These are phyloP conservation scores for Elsinoe arachidis DNA, from an alignment of 2,329 filamentous ascomycete species.

Conservation along the genomic window DNA sequence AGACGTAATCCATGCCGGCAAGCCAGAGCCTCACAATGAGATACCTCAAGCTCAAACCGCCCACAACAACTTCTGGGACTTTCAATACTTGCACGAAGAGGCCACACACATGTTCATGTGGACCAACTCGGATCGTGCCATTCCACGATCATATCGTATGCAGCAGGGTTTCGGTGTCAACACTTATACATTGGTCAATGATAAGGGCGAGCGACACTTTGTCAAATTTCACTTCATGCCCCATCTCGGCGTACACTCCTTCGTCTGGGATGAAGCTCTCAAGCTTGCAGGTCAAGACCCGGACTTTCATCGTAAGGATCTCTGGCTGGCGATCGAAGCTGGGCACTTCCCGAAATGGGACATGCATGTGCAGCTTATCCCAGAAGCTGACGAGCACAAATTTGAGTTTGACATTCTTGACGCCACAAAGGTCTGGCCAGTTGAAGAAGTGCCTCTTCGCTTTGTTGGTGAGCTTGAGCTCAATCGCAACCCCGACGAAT, in stretches of 20 bases:
- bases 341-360: conserved; percentile 69
- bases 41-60: conserved; percentile 62
- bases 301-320: conserved; percentile 73
- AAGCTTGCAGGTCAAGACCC: conserved; percentile 68
- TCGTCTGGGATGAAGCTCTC: conserved; percentile 72
- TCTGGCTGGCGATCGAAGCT: conserved; percentile 63
- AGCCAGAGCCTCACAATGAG: conserved; percentile 49
- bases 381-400: conserved; percentile 61
- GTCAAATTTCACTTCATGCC: conserved; percentile 74
- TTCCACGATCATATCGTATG: conserved; percentile 69
- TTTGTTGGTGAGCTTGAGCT: too few species aligned
- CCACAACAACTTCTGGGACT: conserved; percentile 74
- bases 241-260: conserved; percentile 63
- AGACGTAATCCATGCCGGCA: conserved; percentile 42
- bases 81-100: conserved; percentile 58
- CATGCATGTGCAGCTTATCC: conserved; percentile 71
- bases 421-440: too few species aligned
- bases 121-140: conserved; percentile 65
- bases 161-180: conserved; percentile 84
- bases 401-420: conserved; percentile 83
- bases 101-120: conserved; percentile 73
- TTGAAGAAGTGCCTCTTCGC: too few species aligned
- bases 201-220: conserved; percentile 59
- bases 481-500: too few species aligned
- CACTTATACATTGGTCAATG: conserved; percentile 62